Conservation (phyloP, 176 grass and related monocot species). For the Oryza brachyantha region DNA sequence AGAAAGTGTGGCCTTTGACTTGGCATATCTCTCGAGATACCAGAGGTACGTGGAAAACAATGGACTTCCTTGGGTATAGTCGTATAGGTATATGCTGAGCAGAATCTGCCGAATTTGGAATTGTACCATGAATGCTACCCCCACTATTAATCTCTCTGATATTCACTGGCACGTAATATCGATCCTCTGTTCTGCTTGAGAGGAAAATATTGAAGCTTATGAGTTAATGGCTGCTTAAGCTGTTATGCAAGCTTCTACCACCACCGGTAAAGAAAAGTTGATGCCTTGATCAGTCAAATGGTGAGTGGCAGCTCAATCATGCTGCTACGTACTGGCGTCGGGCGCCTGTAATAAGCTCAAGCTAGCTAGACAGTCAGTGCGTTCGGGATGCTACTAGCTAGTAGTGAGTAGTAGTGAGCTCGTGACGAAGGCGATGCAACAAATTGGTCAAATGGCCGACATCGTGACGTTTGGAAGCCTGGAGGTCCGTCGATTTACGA, state of each 20-base stretch:
- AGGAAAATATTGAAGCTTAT: constrained; percentile 6
- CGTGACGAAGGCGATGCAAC: constrained; percentile 24
- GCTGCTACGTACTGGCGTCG: constrained; percentile 18
- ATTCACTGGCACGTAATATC: not conserved
- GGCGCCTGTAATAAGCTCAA: not conserved
- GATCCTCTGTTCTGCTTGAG: not conserved
- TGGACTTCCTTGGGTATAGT: not conserved
- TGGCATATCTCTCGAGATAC: constrained; percentile 23
- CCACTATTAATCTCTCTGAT: not conserved
- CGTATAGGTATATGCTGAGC: constrained; percentile 1
- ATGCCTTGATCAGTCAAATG: constrained; percentile 11
- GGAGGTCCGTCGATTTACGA: constrained; percentile 22
- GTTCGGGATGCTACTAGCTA: not conserved
- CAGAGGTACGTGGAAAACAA: constrained; percentile 28
- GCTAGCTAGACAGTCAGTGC: constrained; percentile 4
- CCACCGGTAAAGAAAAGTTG: not conserved
- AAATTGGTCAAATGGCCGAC: constrained; percentile 31
- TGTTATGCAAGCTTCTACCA: constrained; percentile 6
- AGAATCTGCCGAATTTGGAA: constrained; percentile 45
- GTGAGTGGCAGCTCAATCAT: constrained; percentile 45
- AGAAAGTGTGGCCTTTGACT: constrained; percentile 22
- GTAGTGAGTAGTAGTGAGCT: constrained; percentile 12
- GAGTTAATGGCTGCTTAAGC: not conserved
- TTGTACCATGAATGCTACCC: constrained; percentile 13
- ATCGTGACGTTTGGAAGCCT: not conserved